Evolutionary conservation across 768 basidiomycete genomes (phyloP).

Genomic region (Trametes elegans): DNA sequence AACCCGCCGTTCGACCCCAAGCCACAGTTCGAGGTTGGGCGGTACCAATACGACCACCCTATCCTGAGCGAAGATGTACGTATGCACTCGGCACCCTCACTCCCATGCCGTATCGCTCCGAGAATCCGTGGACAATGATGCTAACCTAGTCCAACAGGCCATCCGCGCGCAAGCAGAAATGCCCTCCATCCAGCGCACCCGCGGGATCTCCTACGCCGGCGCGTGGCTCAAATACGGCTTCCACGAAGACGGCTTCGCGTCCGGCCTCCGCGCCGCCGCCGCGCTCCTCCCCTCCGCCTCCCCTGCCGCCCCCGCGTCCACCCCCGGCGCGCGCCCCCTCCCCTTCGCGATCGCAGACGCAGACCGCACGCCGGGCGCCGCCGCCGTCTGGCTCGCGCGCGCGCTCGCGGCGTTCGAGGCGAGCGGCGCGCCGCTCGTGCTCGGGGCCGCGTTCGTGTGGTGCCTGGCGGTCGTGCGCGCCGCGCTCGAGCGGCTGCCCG

Average conservation of each 20-base stretch:
- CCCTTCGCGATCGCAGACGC: constrained; percentile 22
- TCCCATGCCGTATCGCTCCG: not conserved
- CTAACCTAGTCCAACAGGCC: constrained; percentile 35
- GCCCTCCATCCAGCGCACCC: constrained; percentile 55
- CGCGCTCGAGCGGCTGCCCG: not conserved
- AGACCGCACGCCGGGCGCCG: constrained; percentile 30
- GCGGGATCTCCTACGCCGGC: constrained; percentile 60
- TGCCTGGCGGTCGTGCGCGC: constrained; percentile 9
- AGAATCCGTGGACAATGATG: not conserved
- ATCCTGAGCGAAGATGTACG: constrained; percentile 54
- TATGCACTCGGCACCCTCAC: not conserved
- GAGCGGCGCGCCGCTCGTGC: constrained; percentile 31
- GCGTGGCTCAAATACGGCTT: constrained; percentile 79
- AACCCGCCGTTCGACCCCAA: constrained; percentile 67
- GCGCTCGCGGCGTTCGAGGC: constrained; percentile 42
- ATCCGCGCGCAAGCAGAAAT: constrained; percentile 54
- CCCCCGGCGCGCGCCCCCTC: not conserved
- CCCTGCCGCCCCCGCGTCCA: not conserved
- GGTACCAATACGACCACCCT: constrained; percentile 68
- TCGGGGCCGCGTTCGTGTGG: constrained; percentile 29
- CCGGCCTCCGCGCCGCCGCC: constrained; percentile 38
- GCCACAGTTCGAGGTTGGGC: constrained; percentile 34
- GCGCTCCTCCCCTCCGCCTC: constrained; percentile 9
- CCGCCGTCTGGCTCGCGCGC: constrained; percentile 25
- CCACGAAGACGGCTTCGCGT: constrained; percentile 76